Evolutionary conservation across 2,329 filamentous ascomycete species (phyloP).

Genomic region (Furcasterigmium furcatum): DNA sequence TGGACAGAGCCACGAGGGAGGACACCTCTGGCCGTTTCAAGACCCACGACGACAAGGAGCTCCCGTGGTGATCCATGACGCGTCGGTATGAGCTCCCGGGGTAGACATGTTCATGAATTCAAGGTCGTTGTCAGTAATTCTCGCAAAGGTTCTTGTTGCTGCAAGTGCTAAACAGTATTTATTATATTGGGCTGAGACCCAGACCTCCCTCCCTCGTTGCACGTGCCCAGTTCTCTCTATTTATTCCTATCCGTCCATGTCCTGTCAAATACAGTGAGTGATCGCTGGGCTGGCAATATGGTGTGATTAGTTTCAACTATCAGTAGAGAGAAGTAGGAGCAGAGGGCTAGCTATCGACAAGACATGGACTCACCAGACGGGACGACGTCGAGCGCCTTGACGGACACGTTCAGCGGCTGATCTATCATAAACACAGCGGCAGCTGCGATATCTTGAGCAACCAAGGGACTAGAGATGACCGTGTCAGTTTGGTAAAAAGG

Average conservation of each 20-base stretch:
- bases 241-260: constrained; percentile 17
- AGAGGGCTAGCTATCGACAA: background rate
- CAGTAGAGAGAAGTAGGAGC: background rate
- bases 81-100: too few relatives aligned
- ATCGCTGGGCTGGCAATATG: constrained; percentile 18
- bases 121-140: too few relatives aligned
- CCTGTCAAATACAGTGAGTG: constrained; percentile 25
- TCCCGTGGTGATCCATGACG: too few relatives aligned
- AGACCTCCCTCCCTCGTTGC: too few relatives aligned
- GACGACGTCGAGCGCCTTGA: constrained; percentile 45
- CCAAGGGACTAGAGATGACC: constrained; percentile 25
- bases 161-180: too few relatives aligned
- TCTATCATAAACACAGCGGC: constrained; percentile 38
- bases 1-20: too few relatives aligned
- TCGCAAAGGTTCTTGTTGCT: too few relatives aligned
- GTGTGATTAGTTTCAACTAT: background rate
- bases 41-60: too few relatives aligned
- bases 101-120: too few relatives aligned
- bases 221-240: too few relatives aligned
- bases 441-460: constrained; percentile 38
- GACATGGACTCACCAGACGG: constrained; percentile 22
- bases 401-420: constrained; percentile 25
- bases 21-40: too few relatives aligned
- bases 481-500: background rate
- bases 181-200: too few relatives aligned